Percentiles rank a stretch among this genome's conserved stretches.
These are phyloP conservation scores for Myochromella boudieri DNA, from an alignment of 768 basidiomycete species.

Conservation along the genomic window DNA sequence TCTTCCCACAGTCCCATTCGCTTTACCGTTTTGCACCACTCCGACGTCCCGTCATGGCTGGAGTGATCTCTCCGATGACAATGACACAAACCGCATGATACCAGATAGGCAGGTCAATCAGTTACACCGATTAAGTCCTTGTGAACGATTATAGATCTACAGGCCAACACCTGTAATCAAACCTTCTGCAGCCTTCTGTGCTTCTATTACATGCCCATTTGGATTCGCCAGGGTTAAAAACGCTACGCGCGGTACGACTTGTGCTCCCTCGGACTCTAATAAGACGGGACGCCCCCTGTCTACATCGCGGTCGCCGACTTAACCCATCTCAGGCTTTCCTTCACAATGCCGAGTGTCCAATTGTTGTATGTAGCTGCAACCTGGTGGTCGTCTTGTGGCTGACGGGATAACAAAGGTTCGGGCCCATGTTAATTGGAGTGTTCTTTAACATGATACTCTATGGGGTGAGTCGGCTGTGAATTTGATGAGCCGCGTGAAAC, in stretches of 20 bases:
- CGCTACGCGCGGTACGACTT: neutral
- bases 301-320: neutral
- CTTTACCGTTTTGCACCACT: too few species aligned
- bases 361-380: slow-evolving; percentile 12
- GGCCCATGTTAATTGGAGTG: slow-evolving; percentile 30
- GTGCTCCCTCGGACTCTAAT: slow-evolving; percentile 3
- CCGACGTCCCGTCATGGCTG: too few species aligned
- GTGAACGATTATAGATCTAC: neutral
- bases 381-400: neutral
- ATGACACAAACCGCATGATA: too few species aligned
- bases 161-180: slow-evolving; percentile 1
- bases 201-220: slow-evolving; percentile 7
- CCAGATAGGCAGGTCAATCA: neutral
- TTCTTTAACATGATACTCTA: slow-evolving; percentile 34
- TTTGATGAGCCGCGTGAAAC: neutral
- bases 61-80: too few species aligned
- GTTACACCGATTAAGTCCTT: neutral
- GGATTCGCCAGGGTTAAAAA: neutral
- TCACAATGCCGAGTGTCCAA: slow-evolving; percentile 18
- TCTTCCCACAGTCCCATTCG: too few species aligned
- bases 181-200: slow-evolving; percentile 6
- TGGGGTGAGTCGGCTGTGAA: slow-evolving; percentile 12
- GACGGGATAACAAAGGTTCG: slow-evolving; percentile 18
- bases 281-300: neutral
- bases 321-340: neutral